Conservation (phyloP, 108 stramenopile genomes). For the Cyclostephanos invisitatus region DNA sequence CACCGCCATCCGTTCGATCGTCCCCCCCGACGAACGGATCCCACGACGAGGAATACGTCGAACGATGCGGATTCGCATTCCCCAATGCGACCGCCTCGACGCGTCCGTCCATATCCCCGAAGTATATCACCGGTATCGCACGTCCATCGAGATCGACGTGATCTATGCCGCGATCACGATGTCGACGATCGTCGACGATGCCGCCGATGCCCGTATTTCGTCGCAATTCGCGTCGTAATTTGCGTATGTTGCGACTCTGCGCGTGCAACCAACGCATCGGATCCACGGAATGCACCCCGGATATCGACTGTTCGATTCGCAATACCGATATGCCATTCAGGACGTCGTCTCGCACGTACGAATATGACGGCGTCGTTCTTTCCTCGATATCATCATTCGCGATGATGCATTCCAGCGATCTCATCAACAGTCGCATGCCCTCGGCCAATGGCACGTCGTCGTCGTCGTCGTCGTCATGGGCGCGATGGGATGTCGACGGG, state of each 20-base stretch:
- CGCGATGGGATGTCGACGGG: too few relatives aligned
- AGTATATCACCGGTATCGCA: conserved; percentile 51
- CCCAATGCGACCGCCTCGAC: conserved; percentile 61
- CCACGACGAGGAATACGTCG: conserved; percentile 49
- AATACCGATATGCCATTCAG: conserved; percentile 9
- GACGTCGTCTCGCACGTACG: too few relatives aligned
- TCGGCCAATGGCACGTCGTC: too few relatives aligned
- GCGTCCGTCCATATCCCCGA: conserved; percentile 59
- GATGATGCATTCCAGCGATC: too few relatives aligned
- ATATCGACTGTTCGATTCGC: conserved; percentile 59
- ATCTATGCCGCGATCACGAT: too few relatives aligned
- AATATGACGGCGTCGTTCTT: too few relatives aligned
- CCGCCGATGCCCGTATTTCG: background rate
- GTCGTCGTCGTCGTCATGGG: background rate
- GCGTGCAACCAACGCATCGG: conserved; percentile 76
- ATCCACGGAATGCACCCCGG: conserved; percentile 52
- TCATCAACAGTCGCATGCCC: too few relatives aligned
- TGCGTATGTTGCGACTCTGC: conserved; percentile 31
- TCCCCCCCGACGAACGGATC: conserved; percentile 60
- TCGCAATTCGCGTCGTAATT: conserved; percentile 6
- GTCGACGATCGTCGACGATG: background rate
- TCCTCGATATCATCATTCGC: too few relatives aligned
- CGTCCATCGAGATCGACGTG: too few relatives aligned
- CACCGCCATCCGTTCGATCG: conserved; percentile 1
- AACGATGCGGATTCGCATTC: conserved; percentile 29